Evolutionary conservation across 495 filamentous ascomycete species (phyloP).

Genomic region (Sphaerosporella brunnea): DNA sequence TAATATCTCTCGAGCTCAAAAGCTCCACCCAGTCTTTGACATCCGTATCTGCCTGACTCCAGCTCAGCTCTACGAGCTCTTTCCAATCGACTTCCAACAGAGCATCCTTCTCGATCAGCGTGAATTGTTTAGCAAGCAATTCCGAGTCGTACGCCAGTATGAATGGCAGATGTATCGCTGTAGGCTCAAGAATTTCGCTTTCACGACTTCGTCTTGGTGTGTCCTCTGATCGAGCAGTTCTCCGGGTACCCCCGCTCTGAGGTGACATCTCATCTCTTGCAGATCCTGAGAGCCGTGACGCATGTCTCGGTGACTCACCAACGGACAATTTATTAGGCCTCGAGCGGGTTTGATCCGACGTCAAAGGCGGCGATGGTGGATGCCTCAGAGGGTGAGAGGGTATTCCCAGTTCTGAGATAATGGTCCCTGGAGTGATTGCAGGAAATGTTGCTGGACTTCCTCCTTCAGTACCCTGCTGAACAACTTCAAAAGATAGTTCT

Average conservation of each 20-base stretch:
- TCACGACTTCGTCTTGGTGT: conserved; percentile 7
- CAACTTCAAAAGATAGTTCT: conserved; percentile 54
- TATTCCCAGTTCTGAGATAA: conserved; percentile 35
- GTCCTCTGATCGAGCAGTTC: no score
- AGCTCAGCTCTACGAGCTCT: conserved; percentile 85
- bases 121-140: conserved; percentile 81
- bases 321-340: neutral
- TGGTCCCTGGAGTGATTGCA: conserved; percentile 26
- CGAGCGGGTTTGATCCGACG: conserved; percentile 41
- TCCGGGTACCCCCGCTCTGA: neutral
- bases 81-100: conserved; percentile 95
- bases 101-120: conserved; percentile 88
- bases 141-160: conserved; percentile 82
- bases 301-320: conserved; percentile 25
- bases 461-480: conserved; percentile 27
- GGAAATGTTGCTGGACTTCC: conserved; percentile 27
- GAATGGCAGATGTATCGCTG: conserved; percentile 65
- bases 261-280: neutral
- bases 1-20: conserved; percentile 58
- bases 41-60: conserved; percentile 49
- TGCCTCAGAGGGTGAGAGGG: conserved; percentile 50
- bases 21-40: conserved; percentile 82
- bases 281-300: neutral
- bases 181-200: conserved; percentile 10
- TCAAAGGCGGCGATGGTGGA: conserved; percentile 65